Evolutionary conservation across 306 rosid genomes (phyloP), one percentile per base, ranked within the genome.

Genomic region (Astragalus membranaceus): DNA sequence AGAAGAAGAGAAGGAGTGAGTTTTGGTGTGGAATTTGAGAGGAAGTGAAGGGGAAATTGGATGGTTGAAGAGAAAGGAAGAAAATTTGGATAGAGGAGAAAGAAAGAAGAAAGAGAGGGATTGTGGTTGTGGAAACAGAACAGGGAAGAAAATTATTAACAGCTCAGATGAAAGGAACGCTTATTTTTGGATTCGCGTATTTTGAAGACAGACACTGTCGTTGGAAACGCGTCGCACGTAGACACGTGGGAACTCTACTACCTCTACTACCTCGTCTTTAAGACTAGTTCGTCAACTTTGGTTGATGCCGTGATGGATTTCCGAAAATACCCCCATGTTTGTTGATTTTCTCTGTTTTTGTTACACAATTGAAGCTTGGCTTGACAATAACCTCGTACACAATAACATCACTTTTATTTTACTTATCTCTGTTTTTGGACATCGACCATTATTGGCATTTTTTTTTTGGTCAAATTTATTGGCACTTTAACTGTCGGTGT

Each of bases 171-270:
- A 65, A 44, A 62, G 71, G 42, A 69, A 42, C 56, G 61, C 20
- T n/a, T 39, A 9, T 5, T 39, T 64, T 78, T 46, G 70, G 76
- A 63, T 76, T 72, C 62, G 75, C 33, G 72, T 50, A 51, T 9
- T 9, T 3, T 3, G 39, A 11, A 48, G 43, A 47, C 50, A 74
- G 30, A 58, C 69, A 67, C 61, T 37, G 59, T 32, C 61, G 50
- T 59, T 4, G 10, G 29, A 70, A 66, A 44, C 65, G 82, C 65
- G 70, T 66, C 6, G 23, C 56, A 52, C 44, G 59, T 51, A 13
- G 52, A 35, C 82, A 78, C 82, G 82, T 78, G 82, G 61, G 56
- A 78, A 67, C 36, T 1, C 64, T 48, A 50, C 43, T 1, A 49
- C 29, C n/a, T n/a, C n/a, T n/a, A n/a, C n/a, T n/a, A 56, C 42